Evolutionary conservation across 2,329 filamentous ascomycete genomes (phyloP), one percentile per base, ranked within the genome.

Genomic region (Ophiosphaerella herpotricha): DNA sequence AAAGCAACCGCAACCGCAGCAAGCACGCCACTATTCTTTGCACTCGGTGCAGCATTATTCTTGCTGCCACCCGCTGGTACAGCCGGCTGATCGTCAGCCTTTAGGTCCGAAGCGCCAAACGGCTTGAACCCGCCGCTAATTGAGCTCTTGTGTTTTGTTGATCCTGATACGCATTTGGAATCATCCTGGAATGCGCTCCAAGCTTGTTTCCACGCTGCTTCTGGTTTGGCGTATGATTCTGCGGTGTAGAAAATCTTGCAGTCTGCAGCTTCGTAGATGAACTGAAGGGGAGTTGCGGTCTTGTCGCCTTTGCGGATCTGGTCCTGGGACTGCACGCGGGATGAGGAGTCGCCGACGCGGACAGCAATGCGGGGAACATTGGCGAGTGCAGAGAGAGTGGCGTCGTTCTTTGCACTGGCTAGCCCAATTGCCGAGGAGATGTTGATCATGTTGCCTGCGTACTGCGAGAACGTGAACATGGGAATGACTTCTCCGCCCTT

Each of bases 161-260:
- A 58, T 2, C 60, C 63, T 31, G 58, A 40, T 0, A 68, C 67
- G 41, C 67, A 70, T 38, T 57, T 57, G 7, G 34, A 44, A 12
- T 59, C 50, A 31, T 63, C 50, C 33, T 47, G 43, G 32, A 57
- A 60, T 1, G 61, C 65, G 39, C 65, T 58, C 57, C 58, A 65
- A 0, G 55, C 67, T 35, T 71, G 70, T 29, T 73, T 74, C 84
- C 84, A 87, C 14, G 81, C 68, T 5, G 70, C 74, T 4, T 74
- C 74, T 1, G 80, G 74, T 48, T 83, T 74, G 4, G 72, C 67
- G 32, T 81, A 65, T 61, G 82, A 85, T 3, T 76, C 69, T n/a
- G 74, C 59, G 0, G 84, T 87, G 54, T 81, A 86, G 58, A 80
- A 87, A 26, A 86, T 64, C 12, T 80, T 78, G 61, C 84, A 87